A percentile compares a stretch with the other conserved stretches of the same genome.
Evolutionary conservation across 805 yeast genomes (phyloP).

Genomic region (Metschnikowia baotianmanensis): DNA sequence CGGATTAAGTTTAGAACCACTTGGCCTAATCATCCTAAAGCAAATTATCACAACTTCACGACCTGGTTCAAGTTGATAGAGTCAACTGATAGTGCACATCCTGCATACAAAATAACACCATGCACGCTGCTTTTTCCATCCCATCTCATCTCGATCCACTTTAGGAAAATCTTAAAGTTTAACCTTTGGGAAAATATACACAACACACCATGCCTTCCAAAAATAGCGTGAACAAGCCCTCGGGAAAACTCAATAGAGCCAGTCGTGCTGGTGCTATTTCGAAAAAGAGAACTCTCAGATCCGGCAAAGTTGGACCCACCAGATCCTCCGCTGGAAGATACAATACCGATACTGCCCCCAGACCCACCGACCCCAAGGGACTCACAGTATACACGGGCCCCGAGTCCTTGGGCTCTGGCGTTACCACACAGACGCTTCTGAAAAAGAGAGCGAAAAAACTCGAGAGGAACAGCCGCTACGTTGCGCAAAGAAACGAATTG

Average conservation of each 20-base stretch:
- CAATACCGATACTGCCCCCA: slow-evolving; percentile 33
- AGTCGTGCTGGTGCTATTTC: slow-evolving; percentile 51
- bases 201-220: slow-evolving; percentile 68
- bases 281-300: slow-evolving; percentile 54
- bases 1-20: too few relatives aligned
- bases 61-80: too few relatives aligned
- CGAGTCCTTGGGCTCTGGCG: slow-evolving; percentile 23
- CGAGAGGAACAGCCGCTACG: slow-evolving; percentile 74
- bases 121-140: slow-evolving; percentile 8
- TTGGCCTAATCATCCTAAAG: too few relatives aligned
- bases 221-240: slow-evolving; percentile 81
- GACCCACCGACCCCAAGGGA: slow-evolving; percentile 36
- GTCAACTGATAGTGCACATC: too few relatives aligned
- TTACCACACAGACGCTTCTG: slow-evolving; percentile 64
- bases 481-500: slow-evolving; percentile 52
- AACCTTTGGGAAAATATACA: neutral
- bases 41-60: too few relatives aligned
- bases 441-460: slow-evolving; percentile 77
- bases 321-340: slow-evolving; percentile 43
- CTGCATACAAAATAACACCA: too few relatives aligned
- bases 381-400: slow-evolving; percentile 45
- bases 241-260: slow-evolving; percentile 50
- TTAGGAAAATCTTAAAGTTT: neutral
- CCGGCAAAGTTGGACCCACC: slow-evolving; percentile 38
- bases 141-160: slow-evolving; percentile 10